Evolutionary conservation across 2,329 filamentous ascomycete genomes (phyloP).

Genomic region (Exophiala viscosa): DNA sequence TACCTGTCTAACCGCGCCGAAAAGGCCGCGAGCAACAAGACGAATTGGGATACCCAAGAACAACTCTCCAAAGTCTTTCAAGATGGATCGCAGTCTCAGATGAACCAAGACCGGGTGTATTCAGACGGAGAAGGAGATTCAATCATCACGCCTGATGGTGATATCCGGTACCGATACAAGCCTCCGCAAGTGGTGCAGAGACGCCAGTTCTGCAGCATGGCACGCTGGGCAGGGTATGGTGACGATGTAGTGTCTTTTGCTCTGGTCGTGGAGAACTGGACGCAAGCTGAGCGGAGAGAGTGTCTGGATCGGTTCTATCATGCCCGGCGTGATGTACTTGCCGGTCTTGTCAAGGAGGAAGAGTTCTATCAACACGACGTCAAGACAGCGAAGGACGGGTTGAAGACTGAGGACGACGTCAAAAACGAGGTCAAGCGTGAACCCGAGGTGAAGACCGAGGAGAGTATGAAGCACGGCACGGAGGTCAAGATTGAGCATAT

Average conservation of each 20-base stretch:
- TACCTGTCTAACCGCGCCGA: slow-evolving; percentile 74
- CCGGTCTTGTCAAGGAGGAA: slow-evolving; percentile 8
- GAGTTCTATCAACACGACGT: neutral
- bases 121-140: slow-evolving; percentile 4
- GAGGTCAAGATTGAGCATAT: neutral
- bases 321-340: slow-evolving; percentile 56
- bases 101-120: neutral
- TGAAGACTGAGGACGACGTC: neutral
- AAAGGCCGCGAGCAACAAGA: slow-evolving; percentile 29
- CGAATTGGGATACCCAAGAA: slow-evolving; percentile 16
- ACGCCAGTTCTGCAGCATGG: slow-evolving; percentile 90
- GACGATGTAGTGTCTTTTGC: slow-evolving; percentile 77
- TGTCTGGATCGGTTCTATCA: slow-evolving; percentile 79
- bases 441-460: neutral
- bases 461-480: neutral
- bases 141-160: slow-evolving; percentile 32
- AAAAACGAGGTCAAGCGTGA: slow-evolving; percentile 8
- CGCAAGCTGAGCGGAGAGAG: slow-evolving; percentile 72
- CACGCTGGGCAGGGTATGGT: slow-evolving; percentile 67
- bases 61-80: slow-evolving; percentile 24
- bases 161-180: slow-evolving; percentile 59
- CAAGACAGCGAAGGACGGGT: slow-evolving; percentile 4
- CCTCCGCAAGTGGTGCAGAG: slow-evolving; percentile 70
- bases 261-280: slow-evolving; percentile 84
- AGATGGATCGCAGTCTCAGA: slow-evolving; percentile 18